Evolutionary conservation across 2,329 filamentous ascomycete species (phyloP), one percentile per base, ranked within the genome.

Genomic region (Penicillium sp.): DNA sequence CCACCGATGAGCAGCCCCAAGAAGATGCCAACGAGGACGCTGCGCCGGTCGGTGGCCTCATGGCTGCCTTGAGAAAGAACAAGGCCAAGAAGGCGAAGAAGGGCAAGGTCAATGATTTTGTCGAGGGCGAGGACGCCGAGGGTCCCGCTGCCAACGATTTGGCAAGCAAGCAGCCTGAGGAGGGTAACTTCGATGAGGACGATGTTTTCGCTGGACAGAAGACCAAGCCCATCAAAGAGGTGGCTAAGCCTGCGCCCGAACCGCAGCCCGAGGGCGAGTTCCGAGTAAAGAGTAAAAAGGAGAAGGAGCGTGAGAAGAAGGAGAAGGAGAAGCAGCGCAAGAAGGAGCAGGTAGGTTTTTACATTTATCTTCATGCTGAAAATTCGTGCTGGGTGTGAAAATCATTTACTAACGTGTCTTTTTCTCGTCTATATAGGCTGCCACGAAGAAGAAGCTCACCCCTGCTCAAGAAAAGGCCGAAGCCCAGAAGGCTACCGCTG

Each of bases 231-330:
- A 57, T 66, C 53, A 72, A 72, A 64, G 60, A 63, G 32, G 61
- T 55, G 10, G 85, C 86, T 73, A 81, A 79, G 61, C 74, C 78
- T 46, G 73, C 75, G 14, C 69, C 64, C 34, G 61, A 61, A n/a
- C 66, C 67, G 18, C 81, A 68, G 18, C 81, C 79, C 2, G 81
- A 80, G 20, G 81, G 77, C 11, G 81, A 80, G 4, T 88, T 88
- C 43, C 84, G 86, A 53, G 82, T 97, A 47, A 86, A 97, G 78
- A 96, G 91, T 38, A 99, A 97, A 84, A 94, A 95, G 56, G 92
- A 99, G 79, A 99, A 99, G 80, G 94, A 99, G 75, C 96, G 91
- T 77, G 82, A 93, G 70, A 97, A 93, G 83, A 99, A 97, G 79
- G 94, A 99, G 80, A 87, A 91, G 59, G 94, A 99, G 81, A 99